Conservation (phyloP, 345 rosid species). For the Eucalyptus albens region DNA sequence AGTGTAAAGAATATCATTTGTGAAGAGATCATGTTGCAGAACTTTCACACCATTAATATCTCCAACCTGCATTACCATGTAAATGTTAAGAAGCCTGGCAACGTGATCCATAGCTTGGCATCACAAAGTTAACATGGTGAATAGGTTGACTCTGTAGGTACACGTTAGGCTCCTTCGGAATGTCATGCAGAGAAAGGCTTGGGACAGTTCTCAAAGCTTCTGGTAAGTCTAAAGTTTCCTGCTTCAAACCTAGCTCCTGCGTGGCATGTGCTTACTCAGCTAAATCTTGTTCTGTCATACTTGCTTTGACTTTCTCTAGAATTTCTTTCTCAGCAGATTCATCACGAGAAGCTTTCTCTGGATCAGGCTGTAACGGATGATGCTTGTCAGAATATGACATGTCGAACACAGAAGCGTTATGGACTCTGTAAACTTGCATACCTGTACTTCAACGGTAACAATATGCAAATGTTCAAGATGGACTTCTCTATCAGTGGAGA, state of each 20-base stretch:
- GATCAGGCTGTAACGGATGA: slow-evolving; percentile 52
- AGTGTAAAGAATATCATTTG: slow-evolving; percentile 79
- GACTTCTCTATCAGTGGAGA: slow-evolving; percentile 82
- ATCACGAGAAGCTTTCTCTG: slow-evolving; percentile 71
- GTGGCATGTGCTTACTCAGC: slow-evolving; percentile 82
- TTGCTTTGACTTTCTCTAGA: slow-evolving; percentile 54
- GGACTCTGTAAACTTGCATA: not conserved
- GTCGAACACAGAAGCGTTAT: not conserved
- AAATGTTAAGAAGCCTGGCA: not conserved
- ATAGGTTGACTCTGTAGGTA: slow-evolving; percentile 49
- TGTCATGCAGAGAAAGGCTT: slow-evolving; percentile 58
- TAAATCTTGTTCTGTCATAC: slow-evolving; percentile 82
- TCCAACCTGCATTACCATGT: slow-evolving; percentile 41
- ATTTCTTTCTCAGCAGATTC: slow-evolving; percentile 64
- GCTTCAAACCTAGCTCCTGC: slow-evolving; percentile 65
- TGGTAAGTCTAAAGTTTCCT: slow-evolving; percentile 90
- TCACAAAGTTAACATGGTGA: not conserved
- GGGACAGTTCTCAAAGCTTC: slow-evolving; percentile 82
- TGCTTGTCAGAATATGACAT: not conserved
- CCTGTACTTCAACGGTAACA: slow-evolving; percentile 96
- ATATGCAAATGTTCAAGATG: slow-evolving; percentile 65
- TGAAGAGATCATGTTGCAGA: slow-evolving; percentile 81
- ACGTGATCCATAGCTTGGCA: not conserved
- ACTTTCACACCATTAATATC: slow-evolving; percentile 79
- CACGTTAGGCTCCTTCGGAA: slow-evolving; percentile 73